Conservation (phyloP, 164 flowering plant genomes). For the Houttuynia cordata region DNA sequence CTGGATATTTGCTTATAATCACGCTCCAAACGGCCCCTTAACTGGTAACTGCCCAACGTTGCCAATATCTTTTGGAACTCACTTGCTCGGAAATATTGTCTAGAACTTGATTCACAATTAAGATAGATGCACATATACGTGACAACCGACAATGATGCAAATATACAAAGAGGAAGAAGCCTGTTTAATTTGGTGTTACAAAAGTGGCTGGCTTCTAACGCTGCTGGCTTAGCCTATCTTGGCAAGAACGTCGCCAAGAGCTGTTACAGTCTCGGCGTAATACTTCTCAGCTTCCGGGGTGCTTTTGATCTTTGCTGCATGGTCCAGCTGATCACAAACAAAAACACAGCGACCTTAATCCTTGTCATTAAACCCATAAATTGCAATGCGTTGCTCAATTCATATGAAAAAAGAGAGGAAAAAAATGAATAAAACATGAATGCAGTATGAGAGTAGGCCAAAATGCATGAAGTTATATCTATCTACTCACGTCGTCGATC, state of each 20-base stretch:
- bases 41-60: too few species aligned
- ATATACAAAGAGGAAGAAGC: too few species aligned
- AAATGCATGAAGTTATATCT: not conserved
- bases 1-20: too few species aligned
- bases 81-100: too few species aligned
- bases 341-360: too few species aligned
- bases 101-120: too few species aligned
- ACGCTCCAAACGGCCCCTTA: too few species aligned
- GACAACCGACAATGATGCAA: not conserved
- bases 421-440: not conserved
- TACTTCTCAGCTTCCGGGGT: conserved; percentile 64
- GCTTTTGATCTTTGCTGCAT: conserved; percentile 93
- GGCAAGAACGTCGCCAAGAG: conserved; percentile 60
- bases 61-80: too few species aligned
- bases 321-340: conserved; percentile 46
- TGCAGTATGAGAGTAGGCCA: not conserved
- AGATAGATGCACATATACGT: too few species aligned
- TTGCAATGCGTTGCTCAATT: not conserved
- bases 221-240: conserved; percentile 44
- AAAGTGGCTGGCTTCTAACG: not conserved
- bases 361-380: too few species aligned
- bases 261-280: conserved; percentile 56
- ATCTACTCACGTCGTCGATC: conserved; percentile 42
- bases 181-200: not conserved
- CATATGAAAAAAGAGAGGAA: not conserved